Percentiles rank a stretch among this genome's conserved stretches.
Conservation (phyloP, 106 monocot species). For the Dendrobium chrysotoxum region DNA sequence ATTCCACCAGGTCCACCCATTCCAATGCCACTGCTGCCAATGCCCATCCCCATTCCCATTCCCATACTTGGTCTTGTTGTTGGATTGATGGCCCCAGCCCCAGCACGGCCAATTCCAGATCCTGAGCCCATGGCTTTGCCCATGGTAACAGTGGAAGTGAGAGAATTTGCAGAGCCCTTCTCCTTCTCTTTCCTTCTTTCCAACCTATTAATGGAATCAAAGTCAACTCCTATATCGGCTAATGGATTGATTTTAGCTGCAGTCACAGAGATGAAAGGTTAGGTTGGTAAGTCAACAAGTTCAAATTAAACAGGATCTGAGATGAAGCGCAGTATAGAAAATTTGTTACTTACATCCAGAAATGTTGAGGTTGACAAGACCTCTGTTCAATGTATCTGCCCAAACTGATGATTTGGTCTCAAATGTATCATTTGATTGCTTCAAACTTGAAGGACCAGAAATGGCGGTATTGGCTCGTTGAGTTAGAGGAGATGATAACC, state of each 20-base stretch:
- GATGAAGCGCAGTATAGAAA: neutral
- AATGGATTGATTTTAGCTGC: constrained; percentile 73
- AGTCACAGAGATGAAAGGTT: neutral
- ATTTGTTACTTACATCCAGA: constrained; percentile 74
- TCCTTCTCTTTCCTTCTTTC: constrained; percentile 66
- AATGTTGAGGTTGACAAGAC: constrained; percentile 91
- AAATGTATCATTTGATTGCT: constrained; percentile 60
- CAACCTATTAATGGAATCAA: constrained; percentile 85
- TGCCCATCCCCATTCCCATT: constrained; percentile 37
- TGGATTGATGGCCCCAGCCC: constrained; percentile 18
- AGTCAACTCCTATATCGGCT: constrained; percentile 84
- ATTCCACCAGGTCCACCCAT: constrained; percentile 28
- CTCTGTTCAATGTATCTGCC: constrained; percentile 91
- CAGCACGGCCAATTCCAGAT: constrained; percentile 37
- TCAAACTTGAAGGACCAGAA: constrained; percentile 16
- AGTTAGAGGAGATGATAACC: constrained; percentile 7
- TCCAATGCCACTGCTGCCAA: neutral
- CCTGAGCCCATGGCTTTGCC: constrained; percentile 98
- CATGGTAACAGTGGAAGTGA: constrained; percentile 69
- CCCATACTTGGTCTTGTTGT: constrained; percentile 40
- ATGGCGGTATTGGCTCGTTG: neutral
- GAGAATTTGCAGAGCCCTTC: constrained; percentile 28
- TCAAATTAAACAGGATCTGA: neutral
- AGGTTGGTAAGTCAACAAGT: neutral
- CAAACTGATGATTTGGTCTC: constrained; percentile 95